Base-by-base conservation (phyloP, 305 asterid genomes). In the Fraxinus floribunda region DNA sequence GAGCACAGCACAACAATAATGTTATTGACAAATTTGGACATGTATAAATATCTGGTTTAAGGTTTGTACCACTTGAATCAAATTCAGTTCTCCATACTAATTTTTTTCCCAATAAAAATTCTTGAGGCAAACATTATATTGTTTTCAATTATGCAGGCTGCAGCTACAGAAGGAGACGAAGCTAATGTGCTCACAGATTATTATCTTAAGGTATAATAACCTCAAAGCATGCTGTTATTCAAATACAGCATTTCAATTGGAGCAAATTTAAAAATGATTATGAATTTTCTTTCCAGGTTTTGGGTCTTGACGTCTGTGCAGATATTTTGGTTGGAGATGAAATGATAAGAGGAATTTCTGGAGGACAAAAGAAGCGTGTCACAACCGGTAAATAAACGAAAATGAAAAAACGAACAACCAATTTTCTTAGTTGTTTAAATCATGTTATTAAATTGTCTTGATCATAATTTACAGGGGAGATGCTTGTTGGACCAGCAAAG, bases 351-450 rank as follows among this genome's bases (percentile, higher is more conserved):
- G 98, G 97, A n/a, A 93, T 94, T 41, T 94, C 97, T 1, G 98
- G 98, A n/a, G 98, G 97, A 22, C 95, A 94, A 88, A 91, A 76
- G 84, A 94, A 94, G 71, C 94, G 98, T 30, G 94, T 94, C 78
- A 94, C 97, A 7, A 92, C 97, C 3, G 98, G 97, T 91, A 74
- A 85, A 41, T 20, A 22, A 57, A 70, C 10, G 10, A 35, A 79
- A 18, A 52, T 20, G 24, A n/a, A 71, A 70, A 29, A 70, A 29
- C 8, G 1, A 26, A 70, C 1, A 15, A 5, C 20, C 15, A 34
- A 24, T 55, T 30, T 71, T 5, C 10, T 71, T 32, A 71, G 13
- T 30, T 30, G 41, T 71, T 71, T 32, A 44, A 71, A 34, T 32
- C 13, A 13, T 71, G 9, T 5, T 71, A 71, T 13, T 71, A 30